Conservation (phyloP, 257 asterid species). For the Linaria vulgaris region DNA sequence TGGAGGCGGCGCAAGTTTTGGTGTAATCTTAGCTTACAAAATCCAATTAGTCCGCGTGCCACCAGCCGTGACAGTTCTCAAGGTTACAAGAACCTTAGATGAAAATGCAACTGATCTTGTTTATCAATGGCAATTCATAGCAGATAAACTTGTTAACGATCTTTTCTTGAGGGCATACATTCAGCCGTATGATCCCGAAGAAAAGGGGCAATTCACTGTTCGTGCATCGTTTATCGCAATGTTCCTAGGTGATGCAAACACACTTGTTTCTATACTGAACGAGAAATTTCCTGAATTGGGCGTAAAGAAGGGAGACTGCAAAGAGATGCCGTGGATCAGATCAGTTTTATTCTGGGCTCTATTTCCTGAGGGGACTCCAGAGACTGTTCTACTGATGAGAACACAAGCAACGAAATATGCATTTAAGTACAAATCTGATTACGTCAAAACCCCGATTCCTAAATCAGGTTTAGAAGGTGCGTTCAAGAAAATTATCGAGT, state of each 20-base stretch:
- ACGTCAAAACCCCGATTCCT: constrained; percentile 32
- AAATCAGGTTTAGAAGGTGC: neutral
- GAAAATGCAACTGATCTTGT: constrained; percentile 24
- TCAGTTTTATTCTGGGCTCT: constrained; percentile 23
- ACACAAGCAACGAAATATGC: neutral
- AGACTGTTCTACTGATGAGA: constrained; percentile 17
- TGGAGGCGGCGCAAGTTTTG: constrained; percentile 40
- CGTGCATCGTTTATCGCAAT: constrained; percentile 26
- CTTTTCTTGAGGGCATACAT: constrained; percentile 20
- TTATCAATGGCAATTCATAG: constrained; percentile 31
- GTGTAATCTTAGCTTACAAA: constrained; percentile 27
- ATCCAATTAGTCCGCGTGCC: constrained; percentile 32
- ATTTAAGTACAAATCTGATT: constrained; percentile 38
- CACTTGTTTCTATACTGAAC: constrained; percentile 3
- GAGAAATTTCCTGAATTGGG: constrained; percentile 37
- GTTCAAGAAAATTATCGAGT: neutral
- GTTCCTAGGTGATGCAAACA: constrained; percentile 30
- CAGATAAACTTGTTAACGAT: constrained; percentile 12
- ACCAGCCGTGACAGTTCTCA: constrained; percentile 21
- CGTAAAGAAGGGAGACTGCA: constrained; percentile 25
- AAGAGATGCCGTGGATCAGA: constrained; percentile 35
- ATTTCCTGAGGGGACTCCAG: neutral
- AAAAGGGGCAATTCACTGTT: neutral
- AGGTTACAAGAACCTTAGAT: constrained; percentile 13
- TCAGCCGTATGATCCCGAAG: neutral